Evolutionary conservation across 139 green algal species (phyloP), one percentile per base, ranked within the genome.

Genomic region (Zygnema circumcarinatum): DNA sequence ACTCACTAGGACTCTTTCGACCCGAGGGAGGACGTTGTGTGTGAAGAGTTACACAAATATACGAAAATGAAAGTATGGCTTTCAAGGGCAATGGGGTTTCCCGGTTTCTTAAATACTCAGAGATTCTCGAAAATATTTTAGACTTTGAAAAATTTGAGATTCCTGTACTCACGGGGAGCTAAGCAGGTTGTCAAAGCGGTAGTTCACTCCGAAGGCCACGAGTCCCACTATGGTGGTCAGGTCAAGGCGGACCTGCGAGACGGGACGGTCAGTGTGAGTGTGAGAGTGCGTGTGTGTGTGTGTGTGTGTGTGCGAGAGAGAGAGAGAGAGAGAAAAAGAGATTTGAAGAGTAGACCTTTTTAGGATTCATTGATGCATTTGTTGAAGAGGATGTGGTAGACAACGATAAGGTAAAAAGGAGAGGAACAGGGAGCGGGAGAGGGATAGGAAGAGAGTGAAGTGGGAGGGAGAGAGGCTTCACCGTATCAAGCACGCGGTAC

Each of bases 161-260:
- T 72, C 56, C n/a, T n/a, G n/a, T n/a, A n/a, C n/a, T n/a, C 29
- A 79, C 72, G 72, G 72, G 21, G 72, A 79, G 21, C 72, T 79
- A 21, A 79, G 72, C 21, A 79, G 40, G 21, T 83, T 41, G 3
- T 83, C 75, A n/a, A 83, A 83, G 31, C 75, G 31, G 75, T 83
- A 83, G 25, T 83, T 74, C 7, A 83, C 11, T 21, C 29, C 35
- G 75, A 83, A 83, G 11, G 75, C 75, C 25, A 83, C 40, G 25
- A 83, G 16, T 16, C 75, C 75, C 75, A 83, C 25, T 7, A 83
- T 7, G 29, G 75, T 83, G 31, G 75, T 29, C 16, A 83, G 33
- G 75, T 83, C 75, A 73, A 83, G 75, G 20, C 75, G 31, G 16
- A 83, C 32, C 75, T 83, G 75, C 35, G 29, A n/a, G n/a, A n/a